A percentile compares a stretch with the other conserved stretches of the same genome.
Evolutionary conservation across 495 filamentous ascomycete genomes (phyloP).

Genomic region (Penicillium malachiteum): DNA sequence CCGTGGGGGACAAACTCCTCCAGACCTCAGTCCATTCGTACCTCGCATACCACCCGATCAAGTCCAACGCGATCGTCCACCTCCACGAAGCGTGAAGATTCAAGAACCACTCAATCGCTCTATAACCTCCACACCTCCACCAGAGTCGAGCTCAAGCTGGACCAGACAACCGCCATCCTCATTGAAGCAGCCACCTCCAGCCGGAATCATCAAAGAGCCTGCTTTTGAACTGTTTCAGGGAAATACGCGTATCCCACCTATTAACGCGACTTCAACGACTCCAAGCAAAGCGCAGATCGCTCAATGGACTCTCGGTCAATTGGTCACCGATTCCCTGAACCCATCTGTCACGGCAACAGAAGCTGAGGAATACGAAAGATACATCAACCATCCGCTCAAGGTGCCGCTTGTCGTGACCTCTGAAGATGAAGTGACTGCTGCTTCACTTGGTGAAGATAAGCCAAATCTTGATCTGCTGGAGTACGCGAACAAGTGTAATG

Average conservation of each 20-base stretch:
- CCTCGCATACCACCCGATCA: conserved; percentile 57
- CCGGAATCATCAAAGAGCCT: conserved; percentile 48
- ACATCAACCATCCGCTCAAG: conserved; percentile 86
- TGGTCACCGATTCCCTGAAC: conserved; percentile 75
- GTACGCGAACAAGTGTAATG: conserved; percentile 60
- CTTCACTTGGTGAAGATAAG: conserved; percentile 38
- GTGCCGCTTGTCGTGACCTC: conserved; percentile 83
- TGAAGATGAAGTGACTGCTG: conserved; percentile 54
- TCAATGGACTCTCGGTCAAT: conserved; percentile 84
- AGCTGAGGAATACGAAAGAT: conserved; percentile 82
- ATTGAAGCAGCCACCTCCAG: conserved; percentile 28
- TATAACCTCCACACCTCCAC: conserved; percentile 1
- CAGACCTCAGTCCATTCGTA: conserved; percentile 80
- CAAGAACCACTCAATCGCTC: conserved; percentile 35
- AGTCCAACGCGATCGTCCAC: conserved; percentile 37
- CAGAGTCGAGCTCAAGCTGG: conserved; percentile 22
- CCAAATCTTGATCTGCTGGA: conserved; percentile 68
- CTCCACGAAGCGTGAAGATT: conserved; percentile 44
- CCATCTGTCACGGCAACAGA: conserved; percentile 73
- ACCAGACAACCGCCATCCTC: conserved; percentile 32
- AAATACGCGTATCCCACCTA: conserved; percentile 25
- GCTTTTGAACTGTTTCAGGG: conserved; percentile 21
- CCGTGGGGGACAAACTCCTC: conserved; percentile 64
- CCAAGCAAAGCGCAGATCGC: conserved; percentile 65
- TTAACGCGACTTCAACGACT: conserved; percentile 21